Evolutionary conservation across 2,329 filamentous ascomycete species (phyloP).

Genomic region (Cercospora nicotianae): DNA sequence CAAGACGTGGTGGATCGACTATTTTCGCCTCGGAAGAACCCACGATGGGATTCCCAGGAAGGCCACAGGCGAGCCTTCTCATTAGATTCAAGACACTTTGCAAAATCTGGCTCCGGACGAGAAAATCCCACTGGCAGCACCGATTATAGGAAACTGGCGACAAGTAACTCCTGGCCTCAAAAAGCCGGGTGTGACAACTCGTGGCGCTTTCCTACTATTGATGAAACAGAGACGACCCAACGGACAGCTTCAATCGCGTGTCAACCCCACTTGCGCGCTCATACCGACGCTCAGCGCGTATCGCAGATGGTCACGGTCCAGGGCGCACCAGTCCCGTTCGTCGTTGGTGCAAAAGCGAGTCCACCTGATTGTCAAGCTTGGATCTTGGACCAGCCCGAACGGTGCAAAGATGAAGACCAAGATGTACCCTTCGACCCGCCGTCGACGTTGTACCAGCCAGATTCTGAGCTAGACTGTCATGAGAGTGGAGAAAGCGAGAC

Average conservation of each 20-base stretch:
- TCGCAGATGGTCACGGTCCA: no score
- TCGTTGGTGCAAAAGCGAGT: not conserved
- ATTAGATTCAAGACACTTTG: not conserved
- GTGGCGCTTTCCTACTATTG: not conserved
- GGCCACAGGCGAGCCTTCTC: not conserved
- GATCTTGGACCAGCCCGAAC: not conserved
- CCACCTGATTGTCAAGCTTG: not conserved
- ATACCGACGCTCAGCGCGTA: not conserved
- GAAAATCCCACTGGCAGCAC: not conserved
- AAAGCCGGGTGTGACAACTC: not conserved
- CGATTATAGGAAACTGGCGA: not conserved
- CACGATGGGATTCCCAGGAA: not conserved
- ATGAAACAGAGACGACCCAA: not conserved
- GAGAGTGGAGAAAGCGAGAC: not conserved
- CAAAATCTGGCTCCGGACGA: not conserved
- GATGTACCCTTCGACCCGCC: not conserved
- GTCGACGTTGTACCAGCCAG: not conserved
- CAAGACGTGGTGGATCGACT: not conserved
- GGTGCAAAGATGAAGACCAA: not conserved
- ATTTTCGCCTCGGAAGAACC: not conserved
- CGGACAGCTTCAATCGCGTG: not conserved
- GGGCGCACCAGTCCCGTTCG: not conserved
- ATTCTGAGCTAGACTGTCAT: not conserved
- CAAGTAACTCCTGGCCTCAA: not conserved
- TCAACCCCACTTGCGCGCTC: not conserved